Conservation (phyloP, 805 yeast genomes). For the Kluyveromyces lactis region DNA sequence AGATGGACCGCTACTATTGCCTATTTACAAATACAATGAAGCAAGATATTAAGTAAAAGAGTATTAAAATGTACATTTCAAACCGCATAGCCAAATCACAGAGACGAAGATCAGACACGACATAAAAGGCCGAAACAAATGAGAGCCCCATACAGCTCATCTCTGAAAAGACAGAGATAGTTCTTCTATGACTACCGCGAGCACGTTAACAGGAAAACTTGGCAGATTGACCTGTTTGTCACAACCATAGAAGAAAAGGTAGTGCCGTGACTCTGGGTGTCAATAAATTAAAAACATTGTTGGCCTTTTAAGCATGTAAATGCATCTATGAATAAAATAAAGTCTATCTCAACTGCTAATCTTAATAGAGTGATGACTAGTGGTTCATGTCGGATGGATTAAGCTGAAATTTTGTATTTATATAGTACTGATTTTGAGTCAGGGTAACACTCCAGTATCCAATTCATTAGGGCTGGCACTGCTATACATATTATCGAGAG, state of each 20-base stretch:
- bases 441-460: too few species aligned
- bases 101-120: slow-evolving; percentile 29
- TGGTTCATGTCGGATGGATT: too few species aligned
- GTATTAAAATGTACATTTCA: slow-evolving; percentile 62
- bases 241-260: slow-evolving; percentile 11
- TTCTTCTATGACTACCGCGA: slow-evolving; percentile 87
- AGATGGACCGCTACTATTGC: too few species aligned
- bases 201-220: slow-evolving; percentile 51
- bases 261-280: slow-evolving; percentile 67
- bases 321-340: too few species aligned
- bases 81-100: slow-evolving; percentile 58
- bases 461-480: too few species aligned
- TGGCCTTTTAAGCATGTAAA: slow-evolving; percentile 14
- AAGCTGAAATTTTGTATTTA: too few species aligned
- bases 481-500: too few species aligned
- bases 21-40: too few species aligned
- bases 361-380: too few species aligned
- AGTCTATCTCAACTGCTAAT: too few species aligned
- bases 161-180: slow-evolving; percentile 19
- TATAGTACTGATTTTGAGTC: too few species aligned
- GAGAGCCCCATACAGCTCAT: slow-evolving; percentile 39
- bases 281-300: slow-evolving; percentile 41
- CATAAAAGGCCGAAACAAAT: slow-evolving; percentile 45
- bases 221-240: slow-evolving; percentile 11
- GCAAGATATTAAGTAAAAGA: too few species aligned